A percentile compares a stretch with the other conserved stretches of the same genome.
Conservation (phyloP, 495 filamentous ascomycete species). For the Aspergillus biplanus region DNA sequence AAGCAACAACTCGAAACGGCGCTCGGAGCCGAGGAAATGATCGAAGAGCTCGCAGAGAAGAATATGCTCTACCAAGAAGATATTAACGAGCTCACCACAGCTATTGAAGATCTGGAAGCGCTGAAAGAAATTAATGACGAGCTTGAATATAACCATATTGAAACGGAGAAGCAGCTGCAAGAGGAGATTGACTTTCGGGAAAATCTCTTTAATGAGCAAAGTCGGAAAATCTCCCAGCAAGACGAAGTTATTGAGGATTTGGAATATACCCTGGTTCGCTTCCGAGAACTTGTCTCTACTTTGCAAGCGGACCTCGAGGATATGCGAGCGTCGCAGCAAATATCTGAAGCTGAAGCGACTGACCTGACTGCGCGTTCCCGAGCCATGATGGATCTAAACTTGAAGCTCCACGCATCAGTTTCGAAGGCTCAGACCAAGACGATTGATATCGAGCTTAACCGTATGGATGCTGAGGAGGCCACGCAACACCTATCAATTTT, state of each 20-base stretch:
- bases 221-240: conserved; percentile 61
- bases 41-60: conserved; percentile 85
- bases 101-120: conserved; percentile 82
- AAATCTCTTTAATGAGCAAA: conserved; percentile 74
- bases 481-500: conserved; percentile 86
- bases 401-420: conserved; percentile 87
- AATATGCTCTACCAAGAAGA: conserved; percentile 81
- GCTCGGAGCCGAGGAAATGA: conserved; percentile 85
- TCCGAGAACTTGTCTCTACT: conserved; percentile 83
- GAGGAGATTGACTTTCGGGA: conserved; percentile 89
- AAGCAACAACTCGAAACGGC: conserved; percentile 90
- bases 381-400: conserved; percentile 94
- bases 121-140: conserved; percentile 93
- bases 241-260: conserved; percentile 80
- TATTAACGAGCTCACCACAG: conserved; percentile 77
- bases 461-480: conserved; percentile 88
- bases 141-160: conserved; percentile 88
- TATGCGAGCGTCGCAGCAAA: conserved; percentile 85
- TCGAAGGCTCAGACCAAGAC: conserved; percentile 91
- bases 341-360: conserved; percentile 89
- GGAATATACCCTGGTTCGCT: conserved; percentile 85
- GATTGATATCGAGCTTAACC: conserved; percentile 85
- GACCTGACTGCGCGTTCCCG: conserved; percentile 82
- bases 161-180: conserved; percentile 91
- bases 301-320: conserved; percentile 89